Base-by-base conservation (phyloP, 345 rosid species). In the Lepidium aucheri region DNA sequence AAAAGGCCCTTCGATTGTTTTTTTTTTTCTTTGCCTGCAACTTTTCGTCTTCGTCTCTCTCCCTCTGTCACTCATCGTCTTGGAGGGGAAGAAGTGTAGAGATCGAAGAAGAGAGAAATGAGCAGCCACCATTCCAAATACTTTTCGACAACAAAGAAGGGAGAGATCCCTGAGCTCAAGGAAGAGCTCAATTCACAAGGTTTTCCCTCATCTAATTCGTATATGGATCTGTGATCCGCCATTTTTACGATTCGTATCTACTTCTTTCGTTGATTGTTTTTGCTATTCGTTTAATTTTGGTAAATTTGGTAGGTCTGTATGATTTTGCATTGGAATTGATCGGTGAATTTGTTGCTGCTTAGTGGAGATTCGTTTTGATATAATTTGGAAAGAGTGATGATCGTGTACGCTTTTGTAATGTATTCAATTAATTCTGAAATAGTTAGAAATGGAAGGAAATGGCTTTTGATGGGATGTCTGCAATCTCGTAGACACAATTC, bases 71-170 rank as follows among this genome's bases (percentile, higher is more conserved):
- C 54, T 53, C 12, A 26, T 69, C 45, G 60, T 59, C 50, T 59
- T 43, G 16, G 54, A 49, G 65, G 46, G 49, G 65, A 17, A 18
- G 60, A 58, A 59, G 52, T 8, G 35, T 18, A 0, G 57, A 63
- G 70, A 32, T 51, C 1, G 69, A 28, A 33, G 74, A 66, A 36
- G 54, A 51, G 60, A 74, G 65, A 71, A 63, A 90, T 86, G 98
- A 90, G 98, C 80, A 97, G 97, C 6, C 98, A 93, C 74, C 96
- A 93, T 81, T 93, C 96, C 8, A 93, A 93, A 84, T 93, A 93
- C 73, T 90, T 93, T 79, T 93, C 97, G 40, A 89, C 95, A 2
- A 90, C 96, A 67, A 92, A 92, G 90, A 92, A 92, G 77, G 96
- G 97, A 32, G 98, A 92, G 79, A 93, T 93, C 82, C 94, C 91